Evolutionary conservation across 2,329 filamentous ascomycete genomes (phyloP), one percentile per base, ranked within the genome.

Genomic region (Fusarium sp.): DNA sequence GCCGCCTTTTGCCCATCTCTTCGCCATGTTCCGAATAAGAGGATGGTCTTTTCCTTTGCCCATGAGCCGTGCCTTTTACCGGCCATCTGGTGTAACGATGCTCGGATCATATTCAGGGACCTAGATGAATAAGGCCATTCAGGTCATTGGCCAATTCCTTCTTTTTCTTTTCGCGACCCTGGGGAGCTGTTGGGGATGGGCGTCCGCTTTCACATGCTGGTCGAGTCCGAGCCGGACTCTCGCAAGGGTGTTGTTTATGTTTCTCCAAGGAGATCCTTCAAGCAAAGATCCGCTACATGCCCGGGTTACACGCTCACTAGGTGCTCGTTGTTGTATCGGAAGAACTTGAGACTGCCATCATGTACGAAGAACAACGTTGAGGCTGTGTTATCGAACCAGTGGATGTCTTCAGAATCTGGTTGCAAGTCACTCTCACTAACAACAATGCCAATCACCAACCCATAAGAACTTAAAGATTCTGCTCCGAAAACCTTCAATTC

Each of bases 101-200:
- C 76, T 75, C 72, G 70, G 69, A 71, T 70, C 72, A 68, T 73
- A 73, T 71, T 67, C 69, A 70, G 70, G 71, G 67, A 73, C 72
- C 61, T 75, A 54, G 74, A 79, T 79, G 77, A 78, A 79, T 79
- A 79, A 79, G 77, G 35, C 68, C 73, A 75, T 61, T 6, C 47
- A 66, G 60, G 54, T 45, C 61, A 77, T 79, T 79, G 77, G 76
- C 68, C 69, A 77, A 78, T 78, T 61, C 43, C 47, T 40, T 45
- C 8, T 14, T 25, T 56, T 11, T 64, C 54, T 47, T 71, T 64
- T 61, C 52, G 60, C 11, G 9, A 47, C 22, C 47, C 52, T 52
- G 35, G 35, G 58, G 56, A 62, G 58, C n/a, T 33, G 47, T 69
- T 54, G 32, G 61, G 22, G 15, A 47, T 15, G 35, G 50, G 20